These are phyloP conservation scores for Mrakia blollopis DNA, from an alignment of 768 basidiomycete genomes.

Conservation along the genomic window DNA sequence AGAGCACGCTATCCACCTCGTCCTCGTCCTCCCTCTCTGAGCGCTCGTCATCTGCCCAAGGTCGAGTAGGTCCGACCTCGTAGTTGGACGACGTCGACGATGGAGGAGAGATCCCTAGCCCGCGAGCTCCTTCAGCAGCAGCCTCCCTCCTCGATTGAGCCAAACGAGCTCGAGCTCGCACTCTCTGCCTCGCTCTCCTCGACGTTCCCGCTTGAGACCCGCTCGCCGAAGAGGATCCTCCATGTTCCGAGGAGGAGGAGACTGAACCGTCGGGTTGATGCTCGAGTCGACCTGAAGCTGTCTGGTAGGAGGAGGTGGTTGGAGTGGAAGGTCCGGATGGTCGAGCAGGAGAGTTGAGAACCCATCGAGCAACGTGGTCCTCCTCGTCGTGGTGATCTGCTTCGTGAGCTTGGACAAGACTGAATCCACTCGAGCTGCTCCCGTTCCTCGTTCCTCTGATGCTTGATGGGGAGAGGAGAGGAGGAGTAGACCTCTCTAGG, in stretches of 20 bases:
- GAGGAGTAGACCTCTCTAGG: background rate
- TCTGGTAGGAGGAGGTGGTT: background rate
- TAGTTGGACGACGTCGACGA: background rate
- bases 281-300: background rate
- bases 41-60: background rate
- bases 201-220: background rate
- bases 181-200: constrained; percentile 1
- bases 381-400: background rate
- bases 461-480: background rate
- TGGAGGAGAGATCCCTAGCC: background rate
- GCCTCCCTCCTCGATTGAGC: background rate
- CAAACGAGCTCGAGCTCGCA: background rate
- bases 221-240: background rate
- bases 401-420: background rate
- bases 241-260: background rate
- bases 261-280: no score
- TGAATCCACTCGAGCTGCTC: background rate
- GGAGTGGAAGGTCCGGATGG: background rate
- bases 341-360: background rate
- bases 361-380: background rate
- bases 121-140: background rate
- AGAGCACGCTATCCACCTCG: background rate
- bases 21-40: background rate
- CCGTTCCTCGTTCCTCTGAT: background rate
- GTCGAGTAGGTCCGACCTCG: background rate